Conservation (phyloP, 768 basidiomycete species). For the Lentinula aciculospora region DNA sequence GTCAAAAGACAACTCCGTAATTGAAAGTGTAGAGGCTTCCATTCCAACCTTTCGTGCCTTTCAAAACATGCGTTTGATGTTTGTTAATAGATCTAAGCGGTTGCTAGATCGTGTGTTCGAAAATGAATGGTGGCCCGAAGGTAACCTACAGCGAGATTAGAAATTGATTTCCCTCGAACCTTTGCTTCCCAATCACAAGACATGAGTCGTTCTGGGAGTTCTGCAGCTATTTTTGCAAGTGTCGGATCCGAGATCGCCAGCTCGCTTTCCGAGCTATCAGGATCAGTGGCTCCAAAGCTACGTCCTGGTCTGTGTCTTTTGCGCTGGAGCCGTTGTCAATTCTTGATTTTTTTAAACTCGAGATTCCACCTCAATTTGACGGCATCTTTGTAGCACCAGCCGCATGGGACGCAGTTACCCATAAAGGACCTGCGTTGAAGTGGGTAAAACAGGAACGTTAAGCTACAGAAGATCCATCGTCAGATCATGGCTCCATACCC, state of each 20-base stretch:
- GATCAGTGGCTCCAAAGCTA: background rate
- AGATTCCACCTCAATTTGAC: background rate
- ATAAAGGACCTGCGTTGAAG: background rate
- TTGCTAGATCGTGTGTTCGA: background rate
- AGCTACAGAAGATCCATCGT: background rate
- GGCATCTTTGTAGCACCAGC: background rate
- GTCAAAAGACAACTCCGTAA: background rate
- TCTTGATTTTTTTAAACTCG: background rate
- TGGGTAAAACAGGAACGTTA: background rate
- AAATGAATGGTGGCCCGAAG: background rate
- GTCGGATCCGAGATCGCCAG: slow-evolving; percentile 3
- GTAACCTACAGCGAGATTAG: background rate
- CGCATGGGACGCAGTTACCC: background rate
- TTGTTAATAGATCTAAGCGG: background rate
- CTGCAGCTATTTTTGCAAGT: background rate
- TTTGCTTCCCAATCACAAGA: background rate
- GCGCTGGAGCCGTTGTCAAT: background rate
- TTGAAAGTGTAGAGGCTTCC: background rate
- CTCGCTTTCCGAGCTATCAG: background rate
- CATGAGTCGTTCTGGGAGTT: background rate
- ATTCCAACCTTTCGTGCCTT: background rate
- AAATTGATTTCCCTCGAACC: background rate
- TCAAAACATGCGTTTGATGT: background rate
- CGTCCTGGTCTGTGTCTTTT: background rate
- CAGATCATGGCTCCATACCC: background rate